Percentiles rank a stretch among this genome's conserved stretches.
Evolutionary conservation across 192 early-diverging fungal species (phyloP).

Genomic region (Coemansia interrupta): DNA sequence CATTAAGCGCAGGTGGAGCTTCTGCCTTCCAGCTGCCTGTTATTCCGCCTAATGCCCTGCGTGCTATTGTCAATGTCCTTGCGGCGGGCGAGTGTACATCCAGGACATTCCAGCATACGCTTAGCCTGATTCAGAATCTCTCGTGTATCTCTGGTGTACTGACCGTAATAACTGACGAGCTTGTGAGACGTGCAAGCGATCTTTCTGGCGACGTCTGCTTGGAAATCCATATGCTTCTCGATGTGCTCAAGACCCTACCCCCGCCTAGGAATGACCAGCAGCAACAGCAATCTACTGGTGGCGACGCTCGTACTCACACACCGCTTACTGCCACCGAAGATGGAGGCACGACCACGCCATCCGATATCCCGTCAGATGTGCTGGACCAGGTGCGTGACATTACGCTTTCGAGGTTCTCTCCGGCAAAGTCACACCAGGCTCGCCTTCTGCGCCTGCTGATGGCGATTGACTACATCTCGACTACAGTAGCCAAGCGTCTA

Average conservation of each 20-base stretch:
- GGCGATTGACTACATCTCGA: conserved; percentile 78
- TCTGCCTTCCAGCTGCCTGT: conserved; percentile 65
- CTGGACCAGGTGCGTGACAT: conserved; percentile 70
- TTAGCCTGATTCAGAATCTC: conserved; percentile 86
- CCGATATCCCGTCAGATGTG: conserved; percentile 17
- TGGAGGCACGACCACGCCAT: not conserved
- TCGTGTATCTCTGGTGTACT: conserved; percentile 64
- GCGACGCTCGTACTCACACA: not conserved
- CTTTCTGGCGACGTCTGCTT: conserved; percentile 64
- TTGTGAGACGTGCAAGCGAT: conserved; percentile 65
- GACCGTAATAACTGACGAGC: conserved; percentile 76
- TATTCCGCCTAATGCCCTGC: conserved; percentile 80
- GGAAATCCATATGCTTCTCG: conserved; percentile 66
- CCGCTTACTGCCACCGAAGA: conserved; percentile 41
- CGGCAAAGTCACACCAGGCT: conserved; percentile 83
- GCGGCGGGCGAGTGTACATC: conserved; percentile 87
- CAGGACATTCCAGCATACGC: conserved; percentile 90
- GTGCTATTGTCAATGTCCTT: conserved; percentile 83
- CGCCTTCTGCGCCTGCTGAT: conserved; percentile 91
- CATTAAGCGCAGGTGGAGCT: not conserved
- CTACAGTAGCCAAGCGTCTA: conserved; percentile 39
- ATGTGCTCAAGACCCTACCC: conserved; percentile 50
- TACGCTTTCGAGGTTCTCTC: conserved; percentile 75
- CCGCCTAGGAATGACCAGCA: conserved; percentile 9
- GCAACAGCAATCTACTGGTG: not conserved